Conservation (phyloP, 139 green algal species). For the Closterium sp. region DNA sequence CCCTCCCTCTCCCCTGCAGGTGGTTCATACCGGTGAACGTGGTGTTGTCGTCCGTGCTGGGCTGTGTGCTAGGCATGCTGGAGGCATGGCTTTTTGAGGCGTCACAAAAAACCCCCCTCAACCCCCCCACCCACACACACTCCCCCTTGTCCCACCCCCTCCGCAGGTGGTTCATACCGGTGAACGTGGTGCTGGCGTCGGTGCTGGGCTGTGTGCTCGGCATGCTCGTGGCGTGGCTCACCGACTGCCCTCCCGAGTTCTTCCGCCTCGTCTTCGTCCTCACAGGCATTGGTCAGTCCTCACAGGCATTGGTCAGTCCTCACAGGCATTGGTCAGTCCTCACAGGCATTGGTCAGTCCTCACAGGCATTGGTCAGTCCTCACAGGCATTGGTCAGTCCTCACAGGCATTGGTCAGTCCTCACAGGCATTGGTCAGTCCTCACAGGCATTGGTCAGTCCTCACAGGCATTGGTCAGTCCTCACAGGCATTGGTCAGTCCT, state of each 20-base stretch:
- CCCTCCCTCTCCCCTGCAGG: conserved; percentile 1
- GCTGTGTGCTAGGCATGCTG: conserved; percentile 25
- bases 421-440: too few relatives aligned
- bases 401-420: too few relatives aligned
- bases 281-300: conserved; percentile 33
- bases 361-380: too few relatives aligned
- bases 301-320: background rate
- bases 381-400: too few relatives aligned
- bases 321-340: too few relatives aligned
- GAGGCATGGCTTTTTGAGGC: conserved; percentile 1
- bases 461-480: too few relatives aligned
- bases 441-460: too few relatives aligned
- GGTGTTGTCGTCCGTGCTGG: conserved; percentile 17
- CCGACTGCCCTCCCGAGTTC: conserved; percentile 23
- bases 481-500: too few relatives aligned
- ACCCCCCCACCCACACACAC: too few relatives aligned
- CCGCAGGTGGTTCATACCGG: conserved; percentile 42
- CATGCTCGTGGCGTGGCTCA: conserved; percentile 12
- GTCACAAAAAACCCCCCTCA: too few relatives aligned
- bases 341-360: too few relatives aligned
- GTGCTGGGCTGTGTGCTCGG: conserved; percentile 29
- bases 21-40: conserved; percentile 47
- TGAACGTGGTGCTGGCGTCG: conserved; percentile 34
- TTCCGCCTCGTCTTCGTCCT: conserved; percentile 25
- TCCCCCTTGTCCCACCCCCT: too few relatives aligned